Conservation (phyloP, 1,139 yeast species). For the Saccharomyces uvarum region DNA sequence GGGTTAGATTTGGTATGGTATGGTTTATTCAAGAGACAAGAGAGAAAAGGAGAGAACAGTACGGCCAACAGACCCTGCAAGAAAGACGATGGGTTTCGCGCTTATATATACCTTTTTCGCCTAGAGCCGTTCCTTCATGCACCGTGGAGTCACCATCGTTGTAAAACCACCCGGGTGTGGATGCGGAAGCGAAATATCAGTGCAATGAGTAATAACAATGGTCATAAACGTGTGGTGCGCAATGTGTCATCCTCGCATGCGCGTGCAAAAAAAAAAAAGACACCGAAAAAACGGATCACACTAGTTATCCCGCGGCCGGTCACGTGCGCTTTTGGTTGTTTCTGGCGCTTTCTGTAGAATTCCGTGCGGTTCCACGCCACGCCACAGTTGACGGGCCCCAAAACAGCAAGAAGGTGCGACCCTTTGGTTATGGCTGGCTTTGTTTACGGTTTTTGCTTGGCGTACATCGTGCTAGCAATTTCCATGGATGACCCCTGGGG, state of each 20-base stretch:
- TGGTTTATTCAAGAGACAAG: not conserved
- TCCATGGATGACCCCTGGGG: too few relatives aligned
- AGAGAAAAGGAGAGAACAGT: not conserved
- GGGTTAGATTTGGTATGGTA: not conserved
- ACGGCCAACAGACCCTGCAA: not conserved
- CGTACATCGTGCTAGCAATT: not conserved
- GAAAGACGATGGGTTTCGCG: not conserved
- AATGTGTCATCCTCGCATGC: not conserved
- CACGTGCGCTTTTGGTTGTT: not conserved
- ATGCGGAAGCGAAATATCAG: not conserved
- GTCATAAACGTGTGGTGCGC: not conserved
- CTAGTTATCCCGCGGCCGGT: not conserved
- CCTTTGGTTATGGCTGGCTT: not conserved
- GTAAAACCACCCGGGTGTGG: conserved; percentile 1
- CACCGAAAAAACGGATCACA: not conserved
- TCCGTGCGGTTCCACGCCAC: not conserved
- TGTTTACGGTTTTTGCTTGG: not conserved
- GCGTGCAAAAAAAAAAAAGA: not conserved
- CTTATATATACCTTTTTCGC: not conserved
- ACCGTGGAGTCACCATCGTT: not conserved
- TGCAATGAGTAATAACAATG: not conserved
- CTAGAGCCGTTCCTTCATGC: not conserved
- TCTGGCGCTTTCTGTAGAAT: not conserved
- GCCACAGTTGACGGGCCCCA: not conserved
- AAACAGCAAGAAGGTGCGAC: not conserved